These are phyloP conservation scores for Candida schatavii DNA, from an alignment of 805 yeast species.

Conservation along the genomic window DNA sequence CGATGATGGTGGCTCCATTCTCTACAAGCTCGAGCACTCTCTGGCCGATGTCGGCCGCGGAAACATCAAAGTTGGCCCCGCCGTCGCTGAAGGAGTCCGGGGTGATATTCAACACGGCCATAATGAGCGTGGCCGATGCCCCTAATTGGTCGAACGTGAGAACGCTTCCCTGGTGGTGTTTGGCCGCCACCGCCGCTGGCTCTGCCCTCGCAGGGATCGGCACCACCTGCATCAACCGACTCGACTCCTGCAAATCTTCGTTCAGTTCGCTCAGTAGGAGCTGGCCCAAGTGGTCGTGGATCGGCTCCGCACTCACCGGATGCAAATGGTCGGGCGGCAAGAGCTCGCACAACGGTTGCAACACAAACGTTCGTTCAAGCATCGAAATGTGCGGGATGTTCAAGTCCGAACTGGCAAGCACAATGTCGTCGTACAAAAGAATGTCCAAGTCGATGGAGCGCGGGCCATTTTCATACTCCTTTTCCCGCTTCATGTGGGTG, in stretches of 20 bases:
- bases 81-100: slow-evolving; percentile 98
- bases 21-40: slow-evolving; percentile 49
- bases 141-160: slow-evolving; percentile 45
- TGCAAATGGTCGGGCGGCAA: slow-evolving; percentile 64
- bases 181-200: too few relatives aligned
- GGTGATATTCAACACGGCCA: slow-evolving; percentile 88
- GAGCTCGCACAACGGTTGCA: slow-evolving; percentile 84
- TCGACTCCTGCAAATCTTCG: slow-evolving; percentile 48
- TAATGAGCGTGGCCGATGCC: slow-evolving; percentile 57
- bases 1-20: slow-evolving; percentile 73
- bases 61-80: slow-evolving; percentile 38
- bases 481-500: slow-evolving; percentile 63
- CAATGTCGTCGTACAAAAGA: slow-evolving; percentile 60
- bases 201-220: slow-evolving; percentile 36
- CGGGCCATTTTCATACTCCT: slow-evolving; percentile 87
- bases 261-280: slow-evolving; percentile 34
- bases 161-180: slow-evolving; percentile 10
- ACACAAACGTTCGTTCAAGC: slow-evolving; percentile 87
- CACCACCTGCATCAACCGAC: slow-evolving; percentile 45
- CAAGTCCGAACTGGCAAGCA: slow-evolving; percentile 56
- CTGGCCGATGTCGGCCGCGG: slow-evolving; percentile 39
- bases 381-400: slow-evolving; percentile 83
- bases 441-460: slow-evolving; percentile 89
- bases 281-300: slow-evolving; percentile 62
- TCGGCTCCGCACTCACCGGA: slow-evolving; percentile 85